A percentile compares a stretch with the other conserved stretches of the same genome.
Evolutionary conservation across 1,284 basidiomycete genomes (phyloP).

Genomic region (Tremellales sp.): DNA sequence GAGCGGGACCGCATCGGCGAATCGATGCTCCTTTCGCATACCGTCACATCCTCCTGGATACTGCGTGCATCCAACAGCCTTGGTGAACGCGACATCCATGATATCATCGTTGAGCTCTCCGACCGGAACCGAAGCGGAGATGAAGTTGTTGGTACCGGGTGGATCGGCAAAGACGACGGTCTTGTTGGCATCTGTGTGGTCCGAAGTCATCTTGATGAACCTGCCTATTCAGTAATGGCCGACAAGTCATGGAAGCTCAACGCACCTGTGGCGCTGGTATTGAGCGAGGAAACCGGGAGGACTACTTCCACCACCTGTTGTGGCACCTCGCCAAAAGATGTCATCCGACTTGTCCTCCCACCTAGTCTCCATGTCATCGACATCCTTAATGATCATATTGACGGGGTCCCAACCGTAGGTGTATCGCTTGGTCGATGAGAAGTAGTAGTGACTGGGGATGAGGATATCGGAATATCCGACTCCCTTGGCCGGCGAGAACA

Average conservation of each 20-base stretch:
- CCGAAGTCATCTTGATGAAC: slow-evolving; percentile 73
- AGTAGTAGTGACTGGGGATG: slow-evolving; percentile 93
- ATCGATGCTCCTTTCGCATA: slow-evolving; percentile 64
- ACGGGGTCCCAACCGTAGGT: slow-evolving; percentile 85
- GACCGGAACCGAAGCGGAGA: slow-evolving; percentile 61
- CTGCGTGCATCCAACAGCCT: slow-evolving; percentile 61
- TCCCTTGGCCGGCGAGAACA: slow-evolving; percentile 83
- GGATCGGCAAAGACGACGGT: slow-evolving; percentile 74
- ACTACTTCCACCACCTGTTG: slow-evolving; percentile 83
- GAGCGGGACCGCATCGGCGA: slow-evolving; percentile 70
- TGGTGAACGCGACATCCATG: slow-evolving; percentile 85
- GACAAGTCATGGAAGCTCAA: neutral
- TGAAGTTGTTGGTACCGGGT: slow-evolving; percentile 56
- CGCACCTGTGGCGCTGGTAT: slow-evolving; percentile 81
- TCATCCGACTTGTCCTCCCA: slow-evolving; percentile 55
- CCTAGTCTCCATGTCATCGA: slow-evolving; percentile 75
- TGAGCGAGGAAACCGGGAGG: slow-evolving; percentile 76
- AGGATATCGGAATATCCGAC: slow-evolving; percentile 80
- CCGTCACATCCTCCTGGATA: slow-evolving; percentile 78
- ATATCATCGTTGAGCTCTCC: slow-evolving; percentile 68
- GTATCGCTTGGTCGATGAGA: slow-evolving; percentile 71
- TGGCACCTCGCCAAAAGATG: slow-evolving; percentile 68
- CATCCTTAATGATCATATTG: slow-evolving; percentile 62
- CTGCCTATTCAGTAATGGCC: slow-evolving; percentile 44
- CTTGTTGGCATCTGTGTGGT: slow-evolving; percentile 56